These are phyloP conservation scores for Ophiostoma tasmaniense DNA, from an alignment of 2,329 filamentous ascomycete species.

Conservation along the genomic window DNA sequence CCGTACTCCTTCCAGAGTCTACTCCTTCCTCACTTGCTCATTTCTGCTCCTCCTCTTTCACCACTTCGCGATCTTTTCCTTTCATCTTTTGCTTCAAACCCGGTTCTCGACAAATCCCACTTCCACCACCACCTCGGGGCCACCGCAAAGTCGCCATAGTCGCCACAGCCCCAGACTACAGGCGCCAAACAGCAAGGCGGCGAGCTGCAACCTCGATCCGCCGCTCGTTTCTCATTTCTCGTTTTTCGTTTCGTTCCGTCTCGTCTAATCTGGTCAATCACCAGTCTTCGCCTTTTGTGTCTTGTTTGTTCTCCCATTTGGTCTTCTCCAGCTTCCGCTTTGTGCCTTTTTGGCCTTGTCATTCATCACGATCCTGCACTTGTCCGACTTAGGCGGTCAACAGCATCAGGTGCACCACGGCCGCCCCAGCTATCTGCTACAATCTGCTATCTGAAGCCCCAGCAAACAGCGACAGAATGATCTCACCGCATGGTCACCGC, in stretches of 20 bases:
- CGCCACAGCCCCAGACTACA: slow-evolving; percentile 1
- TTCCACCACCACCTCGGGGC: not conserved
- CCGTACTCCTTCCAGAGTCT: not conserved
- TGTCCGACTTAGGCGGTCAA: not conserved
- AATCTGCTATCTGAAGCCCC: not conserved
- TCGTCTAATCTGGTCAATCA: not conserved
- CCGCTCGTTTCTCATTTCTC: not conserved
- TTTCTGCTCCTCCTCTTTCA: not conserved
- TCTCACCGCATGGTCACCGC: slow-evolving; percentile 6
- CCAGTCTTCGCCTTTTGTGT: not conserved
- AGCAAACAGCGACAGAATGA: slow-evolving; percentile 7
- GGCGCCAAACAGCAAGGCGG: not conserved
- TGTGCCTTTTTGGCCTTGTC: not conserved
- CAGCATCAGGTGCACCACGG: not conserved
- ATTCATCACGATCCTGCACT: not conserved
- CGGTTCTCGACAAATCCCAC: not conserved
- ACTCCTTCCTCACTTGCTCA: not conserved
- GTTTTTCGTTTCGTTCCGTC: not conserved
- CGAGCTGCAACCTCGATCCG: slow-evolving; percentile 1
- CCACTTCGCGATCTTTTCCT: not conserved
- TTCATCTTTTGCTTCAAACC: not conserved
- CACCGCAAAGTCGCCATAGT: not conserved
- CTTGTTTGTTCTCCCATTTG: not conserved
- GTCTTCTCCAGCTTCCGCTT: not conserved
- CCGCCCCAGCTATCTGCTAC: not conserved